Evolutionary conservation across 495 filamentous ascomycete genomes (phyloP).

Genomic region (Halenospora varia): DNA sequence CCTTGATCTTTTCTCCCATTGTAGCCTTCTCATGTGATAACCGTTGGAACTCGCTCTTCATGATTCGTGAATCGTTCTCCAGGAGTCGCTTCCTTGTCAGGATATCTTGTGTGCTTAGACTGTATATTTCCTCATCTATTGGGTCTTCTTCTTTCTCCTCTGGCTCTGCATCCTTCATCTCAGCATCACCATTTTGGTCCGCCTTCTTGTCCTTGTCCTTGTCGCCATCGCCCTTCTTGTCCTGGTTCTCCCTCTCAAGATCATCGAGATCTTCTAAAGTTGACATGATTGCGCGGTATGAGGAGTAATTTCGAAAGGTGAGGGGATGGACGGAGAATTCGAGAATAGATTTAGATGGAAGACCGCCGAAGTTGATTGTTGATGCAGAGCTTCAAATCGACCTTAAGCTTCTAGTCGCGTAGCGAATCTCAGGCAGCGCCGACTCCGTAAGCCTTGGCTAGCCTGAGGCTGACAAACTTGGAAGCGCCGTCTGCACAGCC

Average conservation of each 20-base stretch:
- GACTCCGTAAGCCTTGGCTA: neutral
- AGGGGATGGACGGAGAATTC: neutral
- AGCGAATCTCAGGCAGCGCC: constrained; percentile 14
- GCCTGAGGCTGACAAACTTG: neutral
- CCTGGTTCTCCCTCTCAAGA: constrained; percentile 68
- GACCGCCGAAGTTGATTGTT: neutral
- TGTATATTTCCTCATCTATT: constrained; percentile 86
- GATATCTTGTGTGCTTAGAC: constrained; percentile 89
- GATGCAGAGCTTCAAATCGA: constrained; percentile 9
- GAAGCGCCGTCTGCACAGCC: neutral
- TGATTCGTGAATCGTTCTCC: constrained; percentile 96
- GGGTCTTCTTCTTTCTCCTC: constrained; percentile 76
- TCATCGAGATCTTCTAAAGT: constrained; percentile 71
- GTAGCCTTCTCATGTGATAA: constrained; percentile 89
- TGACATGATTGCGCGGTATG: constrained; percentile 52
- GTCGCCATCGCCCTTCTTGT: constrained; percentile 67
- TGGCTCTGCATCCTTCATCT: constrained; percentile 78
- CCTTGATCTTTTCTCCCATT: constrained; percentile 98
- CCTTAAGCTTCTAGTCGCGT: constrained; percentile 19
- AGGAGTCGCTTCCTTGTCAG: constrained; percentile 79
- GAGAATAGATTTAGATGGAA: neutral
- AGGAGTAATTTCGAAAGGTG: neutral
- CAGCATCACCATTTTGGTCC: constrained; percentile 71
- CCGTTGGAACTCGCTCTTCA: constrained; percentile 95
- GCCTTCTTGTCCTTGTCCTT: constrained; percentile 66